Percentiles rank a stretch among this genome's conserved stretches.
Evolutionary conservation across 2,329 filamentous ascomycete species (phyloP).

Genomic region (Hypomyces rosellus): DNA sequence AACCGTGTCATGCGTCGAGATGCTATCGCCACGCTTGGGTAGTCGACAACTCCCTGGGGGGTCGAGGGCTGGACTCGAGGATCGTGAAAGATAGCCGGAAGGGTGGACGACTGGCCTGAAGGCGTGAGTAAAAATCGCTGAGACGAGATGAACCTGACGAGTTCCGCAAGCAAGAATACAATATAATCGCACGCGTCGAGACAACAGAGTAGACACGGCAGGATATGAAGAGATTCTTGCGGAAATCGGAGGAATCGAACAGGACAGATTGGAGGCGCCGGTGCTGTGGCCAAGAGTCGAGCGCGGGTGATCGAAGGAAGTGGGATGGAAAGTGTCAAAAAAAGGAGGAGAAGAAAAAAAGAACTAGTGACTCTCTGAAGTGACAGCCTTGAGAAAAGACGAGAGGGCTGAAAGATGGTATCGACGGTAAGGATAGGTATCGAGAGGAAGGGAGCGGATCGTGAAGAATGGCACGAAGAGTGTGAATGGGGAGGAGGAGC

Average conservation of each 20-base stretch:
- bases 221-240: slow-evolving; percentile 23
- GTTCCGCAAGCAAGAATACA: slow-evolving; percentile 13
- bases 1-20: slow-evolving; percentile 13
- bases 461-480: slow-evolving; percentile 28
- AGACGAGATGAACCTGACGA: not conserved
- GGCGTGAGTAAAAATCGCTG: slow-evolving; percentile 6
- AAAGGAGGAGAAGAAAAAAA: slow-evolving; percentile 10
- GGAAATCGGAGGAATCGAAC: slow-evolving; percentile 26
- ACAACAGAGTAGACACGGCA: slow-evolving; percentile 17
- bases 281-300: slow-evolving; percentile 13
- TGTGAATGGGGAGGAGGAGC: slow-evolving; percentile 27
- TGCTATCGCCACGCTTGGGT: slow-evolving; percentile 1
- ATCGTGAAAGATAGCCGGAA: not conserved
- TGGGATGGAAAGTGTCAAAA: slow-evolving; percentile 9
- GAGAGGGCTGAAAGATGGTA: slow-evolving; percentile 10
- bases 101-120: slow-evolving; percentile 3
- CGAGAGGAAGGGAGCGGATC: slow-evolving; percentile 22
- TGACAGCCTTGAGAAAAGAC: slow-evolving; percentile 1
- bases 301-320: slow-evolving; percentile 1
- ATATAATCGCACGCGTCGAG: slow-evolving; percentile 16
- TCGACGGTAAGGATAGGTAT: slow-evolving; percentile 3
- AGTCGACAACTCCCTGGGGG: not conserved
- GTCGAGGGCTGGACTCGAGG: not conserved
- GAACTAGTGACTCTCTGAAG: slow-evolving; percentile 2
- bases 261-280: slow-evolving; percentile 19